phyloP scores from a whole-genome alignment of 495 filamentous ascomycete species.

The Aspergillus sclerotioniger region DNA sequence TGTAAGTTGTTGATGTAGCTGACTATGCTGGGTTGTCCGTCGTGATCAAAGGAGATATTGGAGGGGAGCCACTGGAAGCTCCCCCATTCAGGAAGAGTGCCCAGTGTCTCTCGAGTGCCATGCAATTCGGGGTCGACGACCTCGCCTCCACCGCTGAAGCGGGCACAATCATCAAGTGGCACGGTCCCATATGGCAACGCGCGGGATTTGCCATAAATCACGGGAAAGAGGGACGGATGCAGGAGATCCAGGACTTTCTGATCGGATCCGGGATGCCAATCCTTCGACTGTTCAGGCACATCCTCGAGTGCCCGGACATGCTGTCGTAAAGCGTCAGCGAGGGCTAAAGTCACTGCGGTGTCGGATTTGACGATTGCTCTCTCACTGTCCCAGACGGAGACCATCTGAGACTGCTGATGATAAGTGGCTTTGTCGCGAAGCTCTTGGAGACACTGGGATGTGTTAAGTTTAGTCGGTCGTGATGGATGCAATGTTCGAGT shows the following conservation, averaged over 20 bases:
- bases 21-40: conserved; percentile 27
- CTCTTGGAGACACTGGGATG: neutral
- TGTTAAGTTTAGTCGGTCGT: neutral
- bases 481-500: neutral
- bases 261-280: conserved; percentile 18
- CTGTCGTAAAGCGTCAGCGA: neutral
- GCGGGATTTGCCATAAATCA: conserved; percentile 10
- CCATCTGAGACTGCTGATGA: neutral
- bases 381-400: conserved; percentile 1
- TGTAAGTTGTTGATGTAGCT: conserved; percentile 65
- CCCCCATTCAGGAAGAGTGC: neutral
- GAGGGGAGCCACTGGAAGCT: conserved; percentile 62
- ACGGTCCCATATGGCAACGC: conserved; percentile 7
- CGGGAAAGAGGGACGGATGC: conserved; percentile 18
- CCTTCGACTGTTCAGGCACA: conserved; percentile 5
- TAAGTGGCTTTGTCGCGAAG: conserved; percentile 2
- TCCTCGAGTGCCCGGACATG: conserved; percentile 11
- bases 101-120: neutral
- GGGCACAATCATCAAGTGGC: conserved; percentile 8
- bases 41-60: conserved; percentile 44
- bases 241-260: conserved; percentile 16
- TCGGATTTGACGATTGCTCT: conserved; percentile 14
- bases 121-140: neutral
- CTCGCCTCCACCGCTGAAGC: neutral
- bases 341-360: neutral